A percentile compares a stretch with the other conserved stretches of the same genome.
phyloP scores from a whole-genome alignment of 2,329 filamentous ascomycete species.

The Fusarium multiceps region DNA sequence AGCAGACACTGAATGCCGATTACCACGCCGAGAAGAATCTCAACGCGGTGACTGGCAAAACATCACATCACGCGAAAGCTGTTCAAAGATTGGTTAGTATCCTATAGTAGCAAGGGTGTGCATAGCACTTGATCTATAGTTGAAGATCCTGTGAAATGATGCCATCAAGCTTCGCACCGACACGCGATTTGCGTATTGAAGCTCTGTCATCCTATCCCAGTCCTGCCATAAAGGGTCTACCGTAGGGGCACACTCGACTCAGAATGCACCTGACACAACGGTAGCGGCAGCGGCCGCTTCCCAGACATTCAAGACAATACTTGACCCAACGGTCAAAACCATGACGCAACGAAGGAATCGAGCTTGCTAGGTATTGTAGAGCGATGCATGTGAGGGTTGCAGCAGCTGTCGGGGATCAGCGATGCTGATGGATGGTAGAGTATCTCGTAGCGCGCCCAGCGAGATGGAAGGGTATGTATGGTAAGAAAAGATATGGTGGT shows the following conservation, averaged over 20 bases:
- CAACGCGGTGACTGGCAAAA: constrained; percentile 52
- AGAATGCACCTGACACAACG: background rate
- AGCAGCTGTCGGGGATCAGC: constrained; percentile 38
- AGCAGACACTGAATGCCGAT: constrained; percentile 63
- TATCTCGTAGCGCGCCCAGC: constrained; percentile 34
- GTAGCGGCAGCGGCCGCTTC: constrained; percentile 17
- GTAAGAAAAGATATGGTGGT: constrained; percentile 16
- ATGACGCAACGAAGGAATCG: constrained; percentile 13
- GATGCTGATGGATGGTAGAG: constrained; percentile 18
- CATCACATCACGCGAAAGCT: constrained; percentile 9
- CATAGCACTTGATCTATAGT: constrained; percentile 4
- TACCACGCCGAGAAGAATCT: constrained; percentile 48
- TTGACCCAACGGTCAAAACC: constrained; percentile 6
- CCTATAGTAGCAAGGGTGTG: constrained; percentile 3
- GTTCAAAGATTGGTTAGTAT: constrained; percentile 21
- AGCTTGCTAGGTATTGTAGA: constrained; percentile 10
- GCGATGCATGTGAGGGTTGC: constrained; percentile 23
- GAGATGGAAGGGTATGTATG: constrained; percentile 4
- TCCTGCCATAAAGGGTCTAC: background rate
- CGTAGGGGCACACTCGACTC: background rate
- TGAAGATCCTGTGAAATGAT: constrained; percentile 7
- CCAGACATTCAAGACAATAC: constrained; percentile 2
- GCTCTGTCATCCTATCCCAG: background rate
- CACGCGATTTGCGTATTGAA: background rate
- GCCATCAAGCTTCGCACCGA: background rate